Conservation (phyloP, 495 filamentous ascomycete species). For the Xylaria telfairii region DNA sequence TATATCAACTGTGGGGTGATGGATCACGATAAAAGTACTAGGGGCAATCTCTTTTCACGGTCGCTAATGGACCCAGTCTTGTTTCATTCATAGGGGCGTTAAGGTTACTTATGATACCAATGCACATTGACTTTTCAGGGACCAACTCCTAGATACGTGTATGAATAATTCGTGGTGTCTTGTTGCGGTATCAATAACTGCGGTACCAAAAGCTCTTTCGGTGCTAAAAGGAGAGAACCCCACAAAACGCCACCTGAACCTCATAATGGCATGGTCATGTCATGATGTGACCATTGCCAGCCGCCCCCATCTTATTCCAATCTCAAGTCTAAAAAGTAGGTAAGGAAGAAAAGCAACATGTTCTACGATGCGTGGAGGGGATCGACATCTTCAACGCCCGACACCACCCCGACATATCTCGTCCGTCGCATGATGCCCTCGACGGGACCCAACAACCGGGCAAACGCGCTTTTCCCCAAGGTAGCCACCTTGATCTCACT, state of each 20-base stretch:
- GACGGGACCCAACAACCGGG: conserved; percentile 89
- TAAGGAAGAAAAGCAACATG: conserved; percentile 1
- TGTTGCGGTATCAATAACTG: conserved; percentile 36
- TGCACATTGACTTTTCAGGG: background rate
- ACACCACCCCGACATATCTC: conserved; percentile 58
- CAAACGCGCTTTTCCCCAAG: conserved; percentile 91
- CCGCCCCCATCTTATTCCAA: conserved; percentile 25
- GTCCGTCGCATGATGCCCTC: conserved; percentile 92
- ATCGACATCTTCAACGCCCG: conserved; percentile 60
- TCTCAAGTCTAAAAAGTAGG: conserved; percentile 20
- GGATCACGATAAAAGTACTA: background rate
- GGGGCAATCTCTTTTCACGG: background rate
- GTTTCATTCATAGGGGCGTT: conserved; percentile 13
- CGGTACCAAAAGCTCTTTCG: conserved; percentile 26
- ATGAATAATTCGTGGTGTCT: conserved; percentile 29
- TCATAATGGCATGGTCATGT: conserved; percentile 22
- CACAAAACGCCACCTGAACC: conserved; percentile 38
- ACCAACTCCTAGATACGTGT: background rate
- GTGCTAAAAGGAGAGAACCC: conserved; percentile 32
- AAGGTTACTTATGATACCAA: conserved; percentile 21
- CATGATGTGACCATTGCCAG: conserved; percentile 27
- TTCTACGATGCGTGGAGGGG: conserved; percentile 48
- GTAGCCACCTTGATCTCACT: conserved; percentile 94
- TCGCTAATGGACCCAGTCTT: background rate
- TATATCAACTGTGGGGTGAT: background rate